These are phyloP conservation scores for Malassezia restricta DNA, from an alignment of 1,284 basidiomycete species.

Conservation along the genomic window DNA sequence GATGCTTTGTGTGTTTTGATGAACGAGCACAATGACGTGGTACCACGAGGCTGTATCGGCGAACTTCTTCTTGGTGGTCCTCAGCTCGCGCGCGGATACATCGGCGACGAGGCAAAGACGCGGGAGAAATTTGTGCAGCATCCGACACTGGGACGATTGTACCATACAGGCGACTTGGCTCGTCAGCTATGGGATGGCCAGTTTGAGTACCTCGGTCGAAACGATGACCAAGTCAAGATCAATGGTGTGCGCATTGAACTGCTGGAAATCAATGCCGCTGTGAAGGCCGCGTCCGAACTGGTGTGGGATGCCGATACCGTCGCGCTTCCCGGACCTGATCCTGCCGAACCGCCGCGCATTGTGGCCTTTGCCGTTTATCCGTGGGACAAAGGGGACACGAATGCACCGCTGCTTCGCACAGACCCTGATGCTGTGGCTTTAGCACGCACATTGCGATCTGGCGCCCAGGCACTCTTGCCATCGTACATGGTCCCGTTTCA, in stretches of 20 bases:
- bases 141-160: conserved; percentile 33
- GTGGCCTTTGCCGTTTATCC: conserved; percentile 44
- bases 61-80: conserved; percentile 43
- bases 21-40: conserved; percentile 30
- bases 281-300: conserved; percentile 29
- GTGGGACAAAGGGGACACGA: not conserved
- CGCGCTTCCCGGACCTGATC: conserved; percentile 25
- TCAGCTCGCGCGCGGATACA: conserved; percentile 38
- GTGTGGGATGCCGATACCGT: conserved; percentile 43
- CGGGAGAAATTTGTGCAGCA: conserved; percentile 40
- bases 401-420: conserved; percentile 17
- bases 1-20: conserved; percentile 42
- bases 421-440: conserved; percentile 26
- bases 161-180: conserved; percentile 43
- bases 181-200: conserved; percentile 42
- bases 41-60: conserved; percentile 46
- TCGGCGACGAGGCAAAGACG: conserved; percentile 40
- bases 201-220: conserved; percentile 47
- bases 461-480: conserved; percentile 27
- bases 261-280: conserved; percentile 47
- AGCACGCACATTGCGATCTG: conserved; percentile 23
- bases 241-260: conserved; percentile 48
- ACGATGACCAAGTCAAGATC: conserved; percentile 48
- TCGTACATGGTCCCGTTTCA: conserved; percentile 45
- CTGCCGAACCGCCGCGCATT: conserved; percentile 31